Evolutionary conservation across 2,329 filamentous ascomycete genomes (phyloP), one percentile per base, ranked within the genome.

Genomic region (Colletotrichum noveboracense): DNA sequence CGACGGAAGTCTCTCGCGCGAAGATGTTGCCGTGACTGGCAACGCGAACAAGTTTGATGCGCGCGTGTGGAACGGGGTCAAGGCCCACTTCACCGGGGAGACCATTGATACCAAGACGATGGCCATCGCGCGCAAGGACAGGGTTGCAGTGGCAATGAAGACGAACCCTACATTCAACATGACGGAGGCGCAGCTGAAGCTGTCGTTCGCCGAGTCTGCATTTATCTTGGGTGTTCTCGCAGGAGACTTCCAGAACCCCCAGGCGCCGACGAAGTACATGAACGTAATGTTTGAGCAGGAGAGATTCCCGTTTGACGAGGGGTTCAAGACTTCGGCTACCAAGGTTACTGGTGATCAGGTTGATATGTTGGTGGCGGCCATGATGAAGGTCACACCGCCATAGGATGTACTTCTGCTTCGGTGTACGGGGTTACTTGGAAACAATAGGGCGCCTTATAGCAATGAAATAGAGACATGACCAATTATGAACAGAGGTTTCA

Each of bases 51-150:
- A 30, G 7, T 70, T 70, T 32, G 56, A 64, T 5, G 55, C 55
- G 7, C 24, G 13, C 1, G 28, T 70, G 6, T 70, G 67, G 67
- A 55, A 30, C 16, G 34, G 32, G 6, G 38, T 64, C 24, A 70
- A 64, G 58, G 34, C 67, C 0, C 67, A 64, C 56, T 70, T 70
- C 32, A 32, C 56, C 24, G 32, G 56, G 3, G 24, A n/a, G 18
- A 70, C 24, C 3, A 70, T 70, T 3, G 66, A 68, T 28, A 58
- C 28, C 0, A 58, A 68, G 32, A 68, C 66, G 0, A 68, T 58
- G 66, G 66, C 66, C 2, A 16, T 36, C 10, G 66, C 66, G 3
- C 88, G 88, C 21, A 78, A 82, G 3, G 89, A 91, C 71, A 86
- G 66, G 5, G 16, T 69, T 24, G 28, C 26, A 7, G 66, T 48